Evolutionary conservation across 495 filamentous ascomycete genomes (phyloP), one percentile per base, ranked within the genome.

Genomic region (Aspergillus indologenus): DNA sequence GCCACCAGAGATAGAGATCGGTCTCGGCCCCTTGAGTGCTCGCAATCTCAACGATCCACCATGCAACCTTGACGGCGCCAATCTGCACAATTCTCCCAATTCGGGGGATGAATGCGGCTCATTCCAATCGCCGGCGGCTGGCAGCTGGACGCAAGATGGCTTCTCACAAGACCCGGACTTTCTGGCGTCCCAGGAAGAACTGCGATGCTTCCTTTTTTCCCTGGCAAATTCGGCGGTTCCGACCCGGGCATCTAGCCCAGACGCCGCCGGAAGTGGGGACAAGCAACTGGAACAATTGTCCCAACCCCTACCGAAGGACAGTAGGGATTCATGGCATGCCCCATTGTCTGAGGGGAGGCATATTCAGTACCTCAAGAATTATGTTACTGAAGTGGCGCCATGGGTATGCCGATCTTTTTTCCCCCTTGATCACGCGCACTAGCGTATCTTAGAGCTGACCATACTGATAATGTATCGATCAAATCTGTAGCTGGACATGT

Each of bases 301-400:
- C 3, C 23, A 40, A n/a, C 7, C 22, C 18, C 49, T 18, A 26
- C 24, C 24, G 14, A 34, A 53, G 15, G 47, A 48, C 18, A 24
- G 59, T 23, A 23, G 53, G 26, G 29, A 55, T 21, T 56, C 48
- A 17, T 55, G 58, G 20, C 63, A 59, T 31, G 65, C 71, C 52
- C 63, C 62, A 0, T 44, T 72, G 11, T 71, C 69, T 7, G 68
- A 57, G 58, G 19, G 29, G 8, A 61, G 61, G n/a, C 57, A 65
- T n/a, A 65, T 78, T 4, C 60, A 71, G 34, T 77, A 76, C 49
- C 59, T 78, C 61, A 76, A 75, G 55, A 78, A 80, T 54, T 80
- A 77, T 53, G 72, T 79, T 31, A 66, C 68, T 3, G 65, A 77
- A 48, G 67, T 79, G 5, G 78, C 77, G 7, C 78, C 77, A 18